These are phyloP conservation scores for Thermochaetoides thermophila DNA, from an alignment of 495 filamentous ascomycete genomes.

Conservation along the genomic window DNA sequence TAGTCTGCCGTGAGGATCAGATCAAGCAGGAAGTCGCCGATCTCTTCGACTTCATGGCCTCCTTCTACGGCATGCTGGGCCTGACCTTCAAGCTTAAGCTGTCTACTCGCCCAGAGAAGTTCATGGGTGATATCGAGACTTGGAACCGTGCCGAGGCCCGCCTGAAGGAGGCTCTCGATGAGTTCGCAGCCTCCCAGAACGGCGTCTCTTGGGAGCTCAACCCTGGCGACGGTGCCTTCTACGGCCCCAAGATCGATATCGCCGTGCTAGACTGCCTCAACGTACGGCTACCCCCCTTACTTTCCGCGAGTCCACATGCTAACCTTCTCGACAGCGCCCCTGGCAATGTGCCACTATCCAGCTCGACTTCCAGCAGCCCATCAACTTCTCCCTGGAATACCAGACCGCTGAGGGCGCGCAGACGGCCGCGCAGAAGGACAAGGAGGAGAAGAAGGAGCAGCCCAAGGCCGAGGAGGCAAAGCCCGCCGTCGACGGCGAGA, in stretches of 20 bases:
- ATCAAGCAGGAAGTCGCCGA: constrained; percentile 71
- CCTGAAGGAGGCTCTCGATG: constrained; percentile 59
- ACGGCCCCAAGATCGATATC: constrained; percentile 89
- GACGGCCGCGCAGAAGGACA: constrained; percentile 14
- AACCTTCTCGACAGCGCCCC: constrained; percentile 15
- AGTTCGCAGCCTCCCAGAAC: constrained; percentile 45
- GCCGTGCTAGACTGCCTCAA: constrained; percentile 25
- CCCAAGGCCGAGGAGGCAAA: constrained; percentile 21
- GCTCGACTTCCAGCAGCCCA: constrained; percentile 85
- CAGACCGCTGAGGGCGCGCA: constrained; percentile 39
- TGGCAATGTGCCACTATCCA: constrained; percentile 95
- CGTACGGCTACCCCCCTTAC: background rate
- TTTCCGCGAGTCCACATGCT: constrained; percentile 24
- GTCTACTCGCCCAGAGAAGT: constrained; percentile 88
- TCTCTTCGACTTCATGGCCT: constrained; percentile 74
- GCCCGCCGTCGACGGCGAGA: constrained; percentile 17
- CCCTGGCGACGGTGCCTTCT: constrained; percentile 91
- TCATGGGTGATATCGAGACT: constrained; percentile 67
- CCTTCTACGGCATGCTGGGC: constrained; percentile 77
- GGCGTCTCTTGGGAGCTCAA: constrained; percentile 76
- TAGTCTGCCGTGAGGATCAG: constrained; percentile 28
- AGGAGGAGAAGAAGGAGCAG: constrained; percentile 20
- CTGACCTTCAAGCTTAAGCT: constrained; percentile 95
- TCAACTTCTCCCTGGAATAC: constrained; percentile 34
- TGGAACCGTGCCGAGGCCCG: constrained; percentile 79